Evolutionary conservation across 2,329 filamentous ascomycete genomes (phyloP).

Genomic region (Orbilia javanica): DNA sequence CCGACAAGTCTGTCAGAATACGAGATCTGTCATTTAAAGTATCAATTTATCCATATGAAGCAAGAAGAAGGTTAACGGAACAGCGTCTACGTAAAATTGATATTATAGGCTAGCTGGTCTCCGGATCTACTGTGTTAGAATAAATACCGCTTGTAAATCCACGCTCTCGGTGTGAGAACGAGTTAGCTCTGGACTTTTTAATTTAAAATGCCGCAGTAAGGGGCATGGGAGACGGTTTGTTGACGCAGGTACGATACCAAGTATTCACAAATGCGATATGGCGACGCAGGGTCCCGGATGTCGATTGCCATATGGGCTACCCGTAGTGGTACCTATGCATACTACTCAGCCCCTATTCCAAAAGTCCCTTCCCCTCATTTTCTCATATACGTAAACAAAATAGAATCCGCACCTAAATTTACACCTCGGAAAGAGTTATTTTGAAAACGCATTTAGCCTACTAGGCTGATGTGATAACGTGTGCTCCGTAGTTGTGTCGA

Average conservation of each 20-base stretch:
- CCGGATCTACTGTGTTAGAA: background rate
- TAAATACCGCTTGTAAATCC: slow-evolving; percentile 8
- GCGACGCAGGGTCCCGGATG: slow-evolving; percentile 13
- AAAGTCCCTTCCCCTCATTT: slow-evolving; percentile 17
- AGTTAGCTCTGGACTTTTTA: background rate
- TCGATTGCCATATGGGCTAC: background rate
- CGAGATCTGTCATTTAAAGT: slow-evolving; percentile 44
- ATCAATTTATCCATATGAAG: slow-evolving; percentile 54
- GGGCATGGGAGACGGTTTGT: slow-evolving; percentile 24
- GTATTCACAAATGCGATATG: slow-evolving; percentile 27
- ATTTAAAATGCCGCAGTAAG: slow-evolving; percentile 29
- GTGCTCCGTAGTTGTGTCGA: background rate
- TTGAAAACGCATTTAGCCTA: slow-evolving; percentile 42
- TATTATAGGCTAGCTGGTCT: slow-evolving; percentile 24
- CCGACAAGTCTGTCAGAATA: slow-evolving; percentile 31
- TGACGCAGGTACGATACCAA: slow-evolving; percentile 58
- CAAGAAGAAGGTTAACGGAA: slow-evolving; percentile 18
- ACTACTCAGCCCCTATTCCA: slow-evolving; percentile 6
- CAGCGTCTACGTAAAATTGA: slow-evolving; percentile 24
- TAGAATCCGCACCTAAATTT: background rate
- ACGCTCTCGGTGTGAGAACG: background rate
- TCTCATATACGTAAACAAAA: background rate
- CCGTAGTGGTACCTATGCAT: background rate
- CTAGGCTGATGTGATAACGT: slow-evolving; percentile 27
- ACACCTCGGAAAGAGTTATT: background rate